Percentiles rank a stretch among this genome's conserved stretches.
phyloP scores from a whole-genome alignment of 768 basidiomycete species.

The Trichaptum fuscoviolaceum region DNA sequence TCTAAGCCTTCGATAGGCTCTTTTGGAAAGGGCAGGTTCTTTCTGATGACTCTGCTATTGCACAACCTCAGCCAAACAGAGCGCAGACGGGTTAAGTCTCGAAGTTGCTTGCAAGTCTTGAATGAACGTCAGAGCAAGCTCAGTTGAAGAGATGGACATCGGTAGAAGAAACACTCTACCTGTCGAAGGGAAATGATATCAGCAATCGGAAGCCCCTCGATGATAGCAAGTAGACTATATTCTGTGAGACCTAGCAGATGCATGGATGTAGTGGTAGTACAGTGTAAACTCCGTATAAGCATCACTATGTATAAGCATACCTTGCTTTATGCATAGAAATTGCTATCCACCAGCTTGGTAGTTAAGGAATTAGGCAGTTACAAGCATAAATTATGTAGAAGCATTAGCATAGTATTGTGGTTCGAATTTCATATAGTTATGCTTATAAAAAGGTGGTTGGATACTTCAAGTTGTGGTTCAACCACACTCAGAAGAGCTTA shows the following conservation, averaged over 20 bases:
- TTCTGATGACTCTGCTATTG: conserved; percentile 34
- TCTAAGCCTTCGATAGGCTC: conserved; percentile 31
- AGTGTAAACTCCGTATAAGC: background rate
- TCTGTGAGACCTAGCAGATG: background rate
- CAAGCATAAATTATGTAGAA: too few species aligned
- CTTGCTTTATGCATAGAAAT: too few species aligned
- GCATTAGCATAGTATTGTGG: too few species aligned
- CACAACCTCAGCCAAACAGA: conserved; percentile 56
- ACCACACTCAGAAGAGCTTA: too few species aligned
- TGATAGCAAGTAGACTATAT: background rate
- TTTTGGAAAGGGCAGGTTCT: conserved; percentile 47
- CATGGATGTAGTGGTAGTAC: background rate
- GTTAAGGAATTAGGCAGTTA: too few species aligned
- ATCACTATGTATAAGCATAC: too few species aligned
- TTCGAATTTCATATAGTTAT: too few species aligned
- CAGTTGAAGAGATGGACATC: background rate
- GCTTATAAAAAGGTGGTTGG: too few species aligned
- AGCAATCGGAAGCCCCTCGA: background rate
- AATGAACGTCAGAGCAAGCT: background rate
- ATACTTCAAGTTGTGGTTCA: too few species aligned
- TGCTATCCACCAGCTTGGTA: too few species aligned
- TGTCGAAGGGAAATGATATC: background rate
- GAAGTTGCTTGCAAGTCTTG: conserved; percentile 49
- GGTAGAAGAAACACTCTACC: background rate
- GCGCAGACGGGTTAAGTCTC: conserved; percentile 38